A percentile compares a stretch with the other conserved stretches of the same genome.
These are phyloP conservation scores for Tagetes erecta DNA, from an alignment of 129 eudicot species.

Conservation along the genomic window DNA sequence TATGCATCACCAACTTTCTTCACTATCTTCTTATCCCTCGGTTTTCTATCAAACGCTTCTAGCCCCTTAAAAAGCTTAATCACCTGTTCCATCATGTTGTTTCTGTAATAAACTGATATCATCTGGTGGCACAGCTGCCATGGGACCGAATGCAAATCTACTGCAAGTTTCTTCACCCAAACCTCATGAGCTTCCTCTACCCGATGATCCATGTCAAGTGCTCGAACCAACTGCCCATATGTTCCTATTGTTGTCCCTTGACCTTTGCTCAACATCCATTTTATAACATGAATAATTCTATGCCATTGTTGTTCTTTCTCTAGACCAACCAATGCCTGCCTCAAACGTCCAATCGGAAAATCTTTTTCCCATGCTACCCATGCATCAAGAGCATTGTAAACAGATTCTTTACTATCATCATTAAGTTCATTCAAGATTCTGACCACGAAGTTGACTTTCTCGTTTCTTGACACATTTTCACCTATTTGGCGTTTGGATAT, in stretches of 20 bases:
- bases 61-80: slow-evolving; percentile 65
- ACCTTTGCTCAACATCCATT: slow-evolving; percentile 90
- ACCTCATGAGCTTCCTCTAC: slow-evolving; percentile 70
- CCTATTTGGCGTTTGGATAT: slow-evolving; percentile 41
- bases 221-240: slow-evolving; percentile 65
- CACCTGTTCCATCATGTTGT: slow-evolving; percentile 58
- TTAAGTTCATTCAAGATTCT: slow-evolving; percentile 47
- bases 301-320: slow-evolving; percentile 82
- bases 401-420: slow-evolving; percentile 53
- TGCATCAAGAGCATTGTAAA: slow-evolving; percentile 71
- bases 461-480: slow-evolving; percentile 48
- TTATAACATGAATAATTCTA: slow-evolving; percentile 67
- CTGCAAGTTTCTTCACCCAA: slow-evolving; percentile 66
- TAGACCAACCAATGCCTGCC: slow-evolving; percentile 50
- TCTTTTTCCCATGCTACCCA: slow-evolving; percentile 88
- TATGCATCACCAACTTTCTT: slow-evolving; percentile 78
- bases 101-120: slow-evolving; percentile 63
- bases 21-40: slow-evolving; percentile 66
- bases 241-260: slow-evolving; percentile 81
- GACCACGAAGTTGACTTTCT: slow-evolving; percentile 50
- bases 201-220: slow-evolving; percentile 71
- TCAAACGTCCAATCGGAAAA: slow-evolving; percentile 68
- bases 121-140: slow-evolving; percentile 70
- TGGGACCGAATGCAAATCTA: slow-evolving; percentile 68
- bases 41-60: slow-evolving; percentile 67